Evolutionary conservation across 2,329 filamentous ascomycete genomes (phyloP).

Genomic region (Aspergillus amoenus): DNA sequence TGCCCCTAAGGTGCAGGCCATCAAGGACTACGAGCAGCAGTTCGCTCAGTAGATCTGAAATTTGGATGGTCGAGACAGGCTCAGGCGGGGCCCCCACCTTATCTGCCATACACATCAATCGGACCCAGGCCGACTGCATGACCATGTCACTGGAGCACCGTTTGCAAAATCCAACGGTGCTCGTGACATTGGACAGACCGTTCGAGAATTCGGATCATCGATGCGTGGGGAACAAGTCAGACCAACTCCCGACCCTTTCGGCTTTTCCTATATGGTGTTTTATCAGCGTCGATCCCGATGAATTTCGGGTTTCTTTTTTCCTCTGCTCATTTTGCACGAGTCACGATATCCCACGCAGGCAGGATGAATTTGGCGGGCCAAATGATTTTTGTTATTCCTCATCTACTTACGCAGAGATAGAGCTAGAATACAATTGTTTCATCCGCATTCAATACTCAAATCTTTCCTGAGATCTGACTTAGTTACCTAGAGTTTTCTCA

Average conservation of each 20-base stretch:
- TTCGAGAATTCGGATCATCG: slow-evolving; percentile 1
- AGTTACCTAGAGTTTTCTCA: background rate
- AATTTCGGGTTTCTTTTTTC: background rate
- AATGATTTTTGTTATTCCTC: slow-evolving; percentile 9
- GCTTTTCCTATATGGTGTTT: slow-evolving; percentile 2
- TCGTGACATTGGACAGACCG: slow-evolving; percentile 5
- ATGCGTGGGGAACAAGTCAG: slow-evolving; percentile 3
- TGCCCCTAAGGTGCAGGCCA: slow-evolving; percentile 58
- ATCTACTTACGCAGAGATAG: slow-evolving; percentile 6
- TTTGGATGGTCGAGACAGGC: background rate
- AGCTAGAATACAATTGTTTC: slow-evolving; percentile 12
- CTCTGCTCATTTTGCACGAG: slow-evolving; percentile 14
- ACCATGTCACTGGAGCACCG: background rate
- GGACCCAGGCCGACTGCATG: slow-evolving; percentile 9
- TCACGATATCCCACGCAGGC: slow-evolving; percentile 31
- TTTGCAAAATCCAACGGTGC: slow-evolving; percentile 5
- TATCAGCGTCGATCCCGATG: slow-evolving; percentile 10
- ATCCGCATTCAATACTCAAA: background rate
- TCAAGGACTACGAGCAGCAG: slow-evolving; percentile 45
- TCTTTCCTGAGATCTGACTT: background rate
- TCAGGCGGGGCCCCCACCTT: slow-evolving; percentile 4
- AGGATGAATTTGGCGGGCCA: slow-evolving; percentile 20
- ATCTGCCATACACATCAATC: background rate
- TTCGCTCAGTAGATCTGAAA: slow-evolving; percentile 19
- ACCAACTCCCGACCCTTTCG: background rate